phyloP scores from a whole-genome alignment of 176 grass and related monocot species.

The Oryza rufipogon region DNA sequence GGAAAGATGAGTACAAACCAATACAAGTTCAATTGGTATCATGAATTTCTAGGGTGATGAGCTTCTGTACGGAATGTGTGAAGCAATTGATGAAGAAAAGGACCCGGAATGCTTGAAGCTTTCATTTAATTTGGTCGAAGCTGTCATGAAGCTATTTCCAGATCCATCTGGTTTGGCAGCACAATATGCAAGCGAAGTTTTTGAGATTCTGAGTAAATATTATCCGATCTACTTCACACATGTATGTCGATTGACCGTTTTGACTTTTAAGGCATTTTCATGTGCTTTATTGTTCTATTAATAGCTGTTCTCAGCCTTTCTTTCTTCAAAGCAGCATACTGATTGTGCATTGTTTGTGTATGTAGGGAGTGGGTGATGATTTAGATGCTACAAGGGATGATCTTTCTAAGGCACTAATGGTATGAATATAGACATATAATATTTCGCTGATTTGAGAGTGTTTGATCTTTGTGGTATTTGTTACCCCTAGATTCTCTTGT shows the following conservation, averaged over 20 bases:
- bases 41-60: constrained; percentile 66
- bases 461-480: constrained; percentile 9
- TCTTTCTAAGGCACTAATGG: constrained; percentile 86
- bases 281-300: constrained; percentile 18
- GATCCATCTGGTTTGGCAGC: constrained; percentile 59
- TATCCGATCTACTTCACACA: constrained; percentile 96
- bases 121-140: constrained; percentile 72
- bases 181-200: constrained; percentile 65
- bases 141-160: constrained; percentile 63
- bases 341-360: constrained; percentile 28
- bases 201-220: constrained; percentile 91
- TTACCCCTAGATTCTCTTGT: constrained; percentile 13
- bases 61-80: constrained; percentile 63
- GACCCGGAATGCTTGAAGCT: constrained; percentile 84
- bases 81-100: constrained; percentile 91
- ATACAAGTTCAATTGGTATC: constrained; percentile 20
- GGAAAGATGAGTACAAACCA: constrained; percentile 30
- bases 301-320: constrained; percentile 33
- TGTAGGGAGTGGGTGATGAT: constrained; percentile 62
- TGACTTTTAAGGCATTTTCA: constrained; percentile 27
- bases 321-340: constrained; percentile 21
- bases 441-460: constrained; percentile 25
- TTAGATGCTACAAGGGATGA: constrained; percentile 66
- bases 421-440: constrained; percentile 42
- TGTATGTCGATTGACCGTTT: constrained; percentile 59